Conservation (phyloP, 495 filamentous ascomycete genomes). For the Pseudoneurospora amorphoporcata region DNA sequence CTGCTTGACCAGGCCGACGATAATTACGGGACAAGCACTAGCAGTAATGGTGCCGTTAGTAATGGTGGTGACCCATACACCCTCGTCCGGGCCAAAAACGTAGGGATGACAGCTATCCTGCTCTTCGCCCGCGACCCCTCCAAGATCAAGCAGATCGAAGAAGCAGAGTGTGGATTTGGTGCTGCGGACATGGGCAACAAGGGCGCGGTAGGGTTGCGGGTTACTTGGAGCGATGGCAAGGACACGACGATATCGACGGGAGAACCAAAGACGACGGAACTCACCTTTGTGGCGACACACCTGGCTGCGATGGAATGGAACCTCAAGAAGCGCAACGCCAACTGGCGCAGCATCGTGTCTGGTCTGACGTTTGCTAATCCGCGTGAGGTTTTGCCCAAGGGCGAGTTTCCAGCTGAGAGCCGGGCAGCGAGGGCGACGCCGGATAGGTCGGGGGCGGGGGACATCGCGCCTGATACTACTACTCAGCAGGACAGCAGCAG, state of each 20-base stretch:
- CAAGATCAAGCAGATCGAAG: conserved; percentile 49
- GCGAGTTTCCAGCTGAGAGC: conserved; percentile 7
- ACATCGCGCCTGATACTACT: neutral
- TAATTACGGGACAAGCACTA: neutral
- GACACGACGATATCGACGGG: neutral
- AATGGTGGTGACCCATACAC: conserved; percentile 28
- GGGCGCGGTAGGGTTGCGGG: conserved; percentile 70
- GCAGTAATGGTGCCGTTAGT: neutral
- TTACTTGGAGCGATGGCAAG: conserved; percentile 35
- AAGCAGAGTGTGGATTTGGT: conserved; percentile 71
- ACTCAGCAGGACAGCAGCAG: conserved; percentile 2
- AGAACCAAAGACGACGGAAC: conserved; percentile 37
- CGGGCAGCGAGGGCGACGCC: neutral
- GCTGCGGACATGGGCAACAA: conserved; percentile 87
- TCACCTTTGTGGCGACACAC: conserved; percentile 85
- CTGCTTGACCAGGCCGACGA: conserved; percentile 11
- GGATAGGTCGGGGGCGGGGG: conserved; percentile 15
- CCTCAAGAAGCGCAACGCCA: conserved; percentile 59
- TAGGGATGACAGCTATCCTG: conserved; percentile 84
- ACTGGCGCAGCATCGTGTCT: conserved; percentile 76
- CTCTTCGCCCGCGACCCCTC: conserved; percentile 56
- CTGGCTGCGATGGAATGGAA: conserved; percentile 75
- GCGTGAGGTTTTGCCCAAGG: conserved; percentile 15
- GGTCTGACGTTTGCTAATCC: conserved; percentile 61
- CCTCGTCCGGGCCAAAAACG: conserved; percentile 48